Percentiles rank a stretch among this genome's conserved stretches.
phyloP scores from a whole-genome alignment of 495 filamentous ascomycete species.

The Penicillium daleae region DNA sequence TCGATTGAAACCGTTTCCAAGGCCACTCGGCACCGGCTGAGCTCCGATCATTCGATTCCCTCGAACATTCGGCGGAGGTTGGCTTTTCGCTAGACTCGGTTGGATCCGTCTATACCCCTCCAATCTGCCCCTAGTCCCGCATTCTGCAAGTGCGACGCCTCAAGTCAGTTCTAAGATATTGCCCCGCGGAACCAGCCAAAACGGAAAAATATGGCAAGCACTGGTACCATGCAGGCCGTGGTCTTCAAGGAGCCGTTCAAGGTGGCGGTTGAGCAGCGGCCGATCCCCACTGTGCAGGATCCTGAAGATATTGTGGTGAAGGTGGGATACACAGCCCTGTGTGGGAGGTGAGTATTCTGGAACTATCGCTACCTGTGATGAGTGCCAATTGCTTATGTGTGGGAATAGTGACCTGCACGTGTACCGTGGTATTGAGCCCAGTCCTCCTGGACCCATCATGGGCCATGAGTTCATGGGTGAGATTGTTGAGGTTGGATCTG shows the following conservation, averaged over 20 bases:
- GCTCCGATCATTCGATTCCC: constrained; percentile 5
- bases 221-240: constrained; percentile 52
- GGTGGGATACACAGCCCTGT: constrained; percentile 83
- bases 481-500: constrained; percentile 67
- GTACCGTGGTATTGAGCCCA: constrained; percentile 80
- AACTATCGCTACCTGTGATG: not conserved
- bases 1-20: constrained; percentile 1
- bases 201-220: constrained; percentile 14
- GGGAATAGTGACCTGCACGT: constrained; percentile 78
- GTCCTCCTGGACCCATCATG: constrained; percentile 68
- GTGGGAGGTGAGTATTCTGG: constrained; percentile 72
- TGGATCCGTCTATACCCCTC: constrained; percentile 4
- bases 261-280: constrained; percentile 52
- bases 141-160: constrained; percentile 9
- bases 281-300: constrained; percentile 64
- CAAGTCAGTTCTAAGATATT: not conserved
- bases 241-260: constrained; percentile 53
- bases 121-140: not conserved
- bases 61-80: constrained; percentile 7
- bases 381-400: not conserved
- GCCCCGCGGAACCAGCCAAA: not conserved
- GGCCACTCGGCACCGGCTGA: not conserved
- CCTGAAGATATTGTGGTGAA: constrained; percentile 82
- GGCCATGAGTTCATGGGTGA: constrained; percentile 78
- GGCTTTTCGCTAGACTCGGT: constrained; percentile 10